Conservation (phyloP, 805 yeast species). For the Kodamaea leandrae region DNA sequence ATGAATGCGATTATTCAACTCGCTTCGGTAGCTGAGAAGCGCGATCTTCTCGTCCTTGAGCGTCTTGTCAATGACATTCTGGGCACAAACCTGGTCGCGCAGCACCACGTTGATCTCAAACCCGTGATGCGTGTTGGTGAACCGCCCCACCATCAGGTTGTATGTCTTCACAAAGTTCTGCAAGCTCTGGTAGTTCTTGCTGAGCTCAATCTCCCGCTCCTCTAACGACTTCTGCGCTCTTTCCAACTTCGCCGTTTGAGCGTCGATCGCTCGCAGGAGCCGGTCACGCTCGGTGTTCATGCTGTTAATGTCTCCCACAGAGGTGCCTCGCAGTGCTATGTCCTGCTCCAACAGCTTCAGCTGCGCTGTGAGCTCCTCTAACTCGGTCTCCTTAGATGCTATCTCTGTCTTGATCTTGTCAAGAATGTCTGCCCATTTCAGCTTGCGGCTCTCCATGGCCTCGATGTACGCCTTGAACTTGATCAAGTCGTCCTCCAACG, state of each 20-base stretch:
- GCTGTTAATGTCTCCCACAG: conserved; percentile 60
- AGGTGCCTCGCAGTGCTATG: conserved; percentile 53
- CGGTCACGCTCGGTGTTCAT: conserved; percentile 62
- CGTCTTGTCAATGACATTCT: conserved; percentile 43
- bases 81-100: conserved; percentile 16
- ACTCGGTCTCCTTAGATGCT: conserved; percentile 39
- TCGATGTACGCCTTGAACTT: conserved; percentile 73
- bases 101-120: conserved; percentile 40
- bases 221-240: conserved; percentile 45
- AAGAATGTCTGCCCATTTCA: conserved; percentile 61
- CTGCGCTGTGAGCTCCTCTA: conserved; percentile 38
- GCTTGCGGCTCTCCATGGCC: conserved; percentile 60
- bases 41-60: conserved; percentile 44
- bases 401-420: conserved; percentile 59
- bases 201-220: conserved; percentile 50
- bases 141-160: conserved; percentile 51
- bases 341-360: conserved; percentile 41
- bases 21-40: conserved; percentile 28
- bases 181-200: conserved; percentile 48
- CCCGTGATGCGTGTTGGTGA: conserved; percentile 34
- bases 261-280: conserved; percentile 52
- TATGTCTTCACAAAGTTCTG: conserved; percentile 54
- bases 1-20: conserved; percentile 45
- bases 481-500: conserved; percentile 65
- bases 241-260: conserved; percentile 39